Evolutionary conservation across 805 yeast genomes (phyloP).

Genomic region (Blastobotrys parvus): DNA sequence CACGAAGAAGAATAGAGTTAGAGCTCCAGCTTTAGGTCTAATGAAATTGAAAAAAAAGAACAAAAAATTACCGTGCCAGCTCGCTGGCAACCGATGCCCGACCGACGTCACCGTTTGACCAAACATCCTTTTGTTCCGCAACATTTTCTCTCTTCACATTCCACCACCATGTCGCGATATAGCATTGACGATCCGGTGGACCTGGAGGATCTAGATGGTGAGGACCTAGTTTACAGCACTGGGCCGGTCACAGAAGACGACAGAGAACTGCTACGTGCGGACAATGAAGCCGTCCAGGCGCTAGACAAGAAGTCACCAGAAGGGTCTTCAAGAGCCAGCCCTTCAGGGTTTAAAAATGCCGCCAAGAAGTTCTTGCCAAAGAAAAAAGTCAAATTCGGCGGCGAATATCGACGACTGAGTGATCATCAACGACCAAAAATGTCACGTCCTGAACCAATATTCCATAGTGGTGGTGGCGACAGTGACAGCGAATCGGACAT

Average conservation of each 20-base stretch:
- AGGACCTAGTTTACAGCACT: slow-evolving; percentile 8
- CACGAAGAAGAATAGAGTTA: too few species aligned
- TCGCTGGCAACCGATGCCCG: too few species aligned
- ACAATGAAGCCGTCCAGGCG: slow-evolving; percentile 14
- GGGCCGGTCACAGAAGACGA: slow-evolving; percentile 14
- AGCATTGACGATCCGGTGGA: slow-evolving; percentile 10
- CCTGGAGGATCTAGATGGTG: slow-evolving; percentile 10
- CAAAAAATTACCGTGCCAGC: too few species aligned
- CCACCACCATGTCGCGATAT: slow-evolving; percentile 1
- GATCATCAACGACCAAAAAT: not conserved
- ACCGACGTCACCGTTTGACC: not conserved
- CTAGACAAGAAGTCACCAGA: slow-evolving; percentile 6
- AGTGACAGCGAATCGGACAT: slow-evolving; percentile 11
- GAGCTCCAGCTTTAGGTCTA: too few species aligned
- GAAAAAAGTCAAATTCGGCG: slow-evolving; percentile 12
- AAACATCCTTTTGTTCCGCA: too few species aligned
- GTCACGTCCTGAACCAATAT: slow-evolving; percentile 1
- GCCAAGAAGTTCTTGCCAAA: slow-evolving; percentile 10
- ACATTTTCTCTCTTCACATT: not conserved
- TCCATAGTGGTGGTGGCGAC: slow-evolving; percentile 7
- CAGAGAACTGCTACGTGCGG: slow-evolving; percentile 15
- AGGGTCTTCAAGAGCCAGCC: too few species aligned
- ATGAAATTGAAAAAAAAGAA: too few species aligned
- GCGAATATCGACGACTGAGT: not conserved
- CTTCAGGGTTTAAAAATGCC: too few species aligned